Percentiles rank a stretch among this genome's conserved stretches.
These are phyloP conservation scores for Exutisphaerella laricina DNA, from an alignment of 2,329 filamentous ascomycete species.

Conservation along the genomic window DNA sequence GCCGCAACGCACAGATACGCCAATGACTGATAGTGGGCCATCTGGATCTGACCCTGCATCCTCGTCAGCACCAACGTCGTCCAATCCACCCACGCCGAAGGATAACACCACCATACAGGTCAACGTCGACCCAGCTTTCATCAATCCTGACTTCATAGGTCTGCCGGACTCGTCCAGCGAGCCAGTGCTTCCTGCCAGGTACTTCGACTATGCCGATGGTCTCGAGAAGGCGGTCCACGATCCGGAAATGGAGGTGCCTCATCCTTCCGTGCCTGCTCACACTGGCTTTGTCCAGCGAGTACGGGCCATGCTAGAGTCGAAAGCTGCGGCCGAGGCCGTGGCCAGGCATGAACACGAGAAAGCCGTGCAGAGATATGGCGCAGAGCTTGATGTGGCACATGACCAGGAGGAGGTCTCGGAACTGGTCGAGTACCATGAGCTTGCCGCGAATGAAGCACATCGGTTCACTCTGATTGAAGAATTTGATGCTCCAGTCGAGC, in stretches of 20 bases:
- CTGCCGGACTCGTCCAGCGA: slow-evolving; percentile 34
- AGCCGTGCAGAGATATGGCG: slow-evolving; percentile 12
- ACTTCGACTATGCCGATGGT: slow-evolving; percentile 33
- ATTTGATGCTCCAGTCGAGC: slow-evolving; percentile 31
- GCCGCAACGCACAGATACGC: slow-evolving; percentile 32
- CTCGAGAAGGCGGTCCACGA: slow-evolving; percentile 32
- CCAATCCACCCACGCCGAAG: slow-evolving; percentile 38
- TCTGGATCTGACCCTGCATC: slow-evolving; percentile 42
- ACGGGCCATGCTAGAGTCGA: slow-evolving; percentile 40
- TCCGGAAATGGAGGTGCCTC: slow-evolving; percentile 28
- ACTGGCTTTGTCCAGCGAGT: slow-evolving; percentile 40
- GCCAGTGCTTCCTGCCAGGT: slow-evolving; percentile 32
- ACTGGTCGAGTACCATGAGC: slow-evolving; percentile 26
- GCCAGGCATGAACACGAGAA: slow-evolving; percentile 17
- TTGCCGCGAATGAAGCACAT: slow-evolving; percentile 29
- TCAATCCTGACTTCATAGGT: slow-evolving; percentile 31
- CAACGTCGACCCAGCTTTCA: slow-evolving; percentile 32
- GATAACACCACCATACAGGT: slow-evolving; percentile 35
- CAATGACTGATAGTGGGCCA: slow-evolving; percentile 36
- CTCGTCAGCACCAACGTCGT: slow-evolving; percentile 35
- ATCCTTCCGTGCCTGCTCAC: slow-evolving; percentile 30
- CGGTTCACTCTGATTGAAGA: slow-evolving; percentile 32
- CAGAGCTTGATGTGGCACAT: slow-evolving; percentile 17
- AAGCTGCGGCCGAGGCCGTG: slow-evolving; percentile 27
- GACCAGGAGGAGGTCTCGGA: slow-evolving; percentile 22